These are phyloP conservation scores for Puccinia hordei DNA, from an alignment of 1,284 basidiomycete species.

Conservation along the genomic window DNA sequence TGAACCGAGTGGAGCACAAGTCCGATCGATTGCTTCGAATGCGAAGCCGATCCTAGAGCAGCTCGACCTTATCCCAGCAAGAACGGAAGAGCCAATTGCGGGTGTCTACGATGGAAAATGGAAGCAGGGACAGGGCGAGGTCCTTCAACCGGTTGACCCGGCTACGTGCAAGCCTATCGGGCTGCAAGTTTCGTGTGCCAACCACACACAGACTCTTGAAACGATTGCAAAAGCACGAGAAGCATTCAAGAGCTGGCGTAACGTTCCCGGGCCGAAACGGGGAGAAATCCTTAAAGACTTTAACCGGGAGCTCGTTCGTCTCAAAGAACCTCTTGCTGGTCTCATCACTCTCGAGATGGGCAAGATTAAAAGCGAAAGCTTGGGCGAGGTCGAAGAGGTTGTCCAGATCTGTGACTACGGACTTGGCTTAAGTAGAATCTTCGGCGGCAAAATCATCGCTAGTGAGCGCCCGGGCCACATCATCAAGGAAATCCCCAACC, in stretches of 20 bases:
- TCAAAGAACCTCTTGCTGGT: slow-evolving; percentile 79
- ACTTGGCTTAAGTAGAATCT: slow-evolving; percentile 67
- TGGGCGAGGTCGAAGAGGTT: slow-evolving; percentile 91
- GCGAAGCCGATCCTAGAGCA: slow-evolving; percentile 30
- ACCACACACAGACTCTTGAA: slow-evolving; percentile 69
- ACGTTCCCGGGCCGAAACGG: slow-evolving; percentile 78
- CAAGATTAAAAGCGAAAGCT: slow-evolving; percentile 87
- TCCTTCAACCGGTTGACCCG: slow-evolving; percentile 54
- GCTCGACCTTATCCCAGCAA: slow-evolving; percentile 29
- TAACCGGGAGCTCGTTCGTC: slow-evolving; percentile 74
- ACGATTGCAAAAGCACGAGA: slow-evolving; percentile 69
- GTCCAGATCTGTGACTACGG: slow-evolving; percentile 82
- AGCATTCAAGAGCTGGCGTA: slow-evolving; percentile 72
- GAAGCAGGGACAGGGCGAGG: slow-evolving; percentile 51
- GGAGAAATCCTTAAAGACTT: slow-evolving; percentile 88
- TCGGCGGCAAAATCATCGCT: slow-evolving; percentile 55
- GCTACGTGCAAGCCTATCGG: slow-evolving; percentile 56
- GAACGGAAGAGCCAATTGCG: slow-evolving; percentile 4
- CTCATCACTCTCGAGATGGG: slow-evolving; percentile 75
- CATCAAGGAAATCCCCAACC: slow-evolving; percentile 65
- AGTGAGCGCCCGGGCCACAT: slow-evolving; percentile 55
- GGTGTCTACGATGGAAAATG: slow-evolving; percentile 56
- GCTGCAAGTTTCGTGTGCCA: slow-evolving; percentile 63
- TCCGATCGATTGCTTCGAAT: slow-evolving; percentile 24
- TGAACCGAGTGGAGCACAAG: not conserved